A percentile compares a stretch with the other conserved stretches of the same genome.
Conservation (phyloP, 345 rosid genomes). For the Firmiana major region DNA sequence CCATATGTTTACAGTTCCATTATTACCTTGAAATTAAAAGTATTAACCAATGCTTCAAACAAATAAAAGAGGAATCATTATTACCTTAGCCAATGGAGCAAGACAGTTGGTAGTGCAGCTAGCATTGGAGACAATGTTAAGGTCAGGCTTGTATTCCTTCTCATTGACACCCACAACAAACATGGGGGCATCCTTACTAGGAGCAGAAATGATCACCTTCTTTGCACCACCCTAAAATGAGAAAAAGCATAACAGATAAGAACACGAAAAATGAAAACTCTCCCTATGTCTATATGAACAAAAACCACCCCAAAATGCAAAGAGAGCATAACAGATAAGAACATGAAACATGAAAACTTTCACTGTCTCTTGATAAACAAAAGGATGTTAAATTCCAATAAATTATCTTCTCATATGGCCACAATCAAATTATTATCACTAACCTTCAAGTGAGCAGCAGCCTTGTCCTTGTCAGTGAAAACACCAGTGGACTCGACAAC, state of each 20-base stretch:
- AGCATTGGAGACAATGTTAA: conserved; percentile 56
- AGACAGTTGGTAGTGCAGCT: conserved; percentile 81
- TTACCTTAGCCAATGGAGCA: conserved; percentile 68
- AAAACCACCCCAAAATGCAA: neutral
- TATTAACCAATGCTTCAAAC: neutral
- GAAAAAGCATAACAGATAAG: neutral
- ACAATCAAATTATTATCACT: neutral
- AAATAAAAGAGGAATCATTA: neutral
- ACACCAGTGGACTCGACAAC: conserved; percentile 70
- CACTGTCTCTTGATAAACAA: neutral
- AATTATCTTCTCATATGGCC: neutral
- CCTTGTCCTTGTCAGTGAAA: conserved; percentile 68
- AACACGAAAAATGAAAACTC: too few species aligned
- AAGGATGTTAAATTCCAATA: neutral
- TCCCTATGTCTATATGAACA: too few species aligned
- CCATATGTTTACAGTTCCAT: neutral
- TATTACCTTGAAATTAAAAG: neutral
- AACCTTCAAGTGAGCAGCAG: conserved; percentile 72
- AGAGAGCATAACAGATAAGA: too few species aligned
- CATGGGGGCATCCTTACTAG: conserved; percentile 71
- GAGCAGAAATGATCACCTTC: conserved; percentile 62
- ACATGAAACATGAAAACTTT: neutral
- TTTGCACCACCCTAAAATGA: conserved; percentile 56
- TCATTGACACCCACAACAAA: conserved; percentile 71
- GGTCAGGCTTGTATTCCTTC: conserved; percentile 52